phyloP scores from a whole-genome alignment of 2,329 filamentous ascomycete genomes.

The Ampelomyces quisqualis region DNA sequence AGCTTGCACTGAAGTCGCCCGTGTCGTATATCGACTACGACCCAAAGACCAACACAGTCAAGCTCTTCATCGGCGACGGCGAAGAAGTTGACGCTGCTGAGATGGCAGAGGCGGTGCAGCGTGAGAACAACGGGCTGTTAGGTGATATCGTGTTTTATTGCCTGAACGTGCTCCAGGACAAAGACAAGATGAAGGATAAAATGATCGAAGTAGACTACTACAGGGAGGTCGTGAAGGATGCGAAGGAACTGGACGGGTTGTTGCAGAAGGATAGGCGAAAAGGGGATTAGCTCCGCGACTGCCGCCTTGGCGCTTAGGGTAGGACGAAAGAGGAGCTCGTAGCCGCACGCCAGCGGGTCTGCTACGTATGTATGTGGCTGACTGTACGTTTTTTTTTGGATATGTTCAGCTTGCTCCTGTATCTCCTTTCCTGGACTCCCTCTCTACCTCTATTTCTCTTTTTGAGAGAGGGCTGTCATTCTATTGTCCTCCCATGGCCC shows the following conservation, averaged over 20 bases:
- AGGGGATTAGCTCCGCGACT: constrained; percentile 3
- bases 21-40: constrained; percentile 22
- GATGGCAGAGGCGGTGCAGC: constrained; percentile 26
- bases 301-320: constrained; percentile 5
- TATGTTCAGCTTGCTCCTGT: not conserved
- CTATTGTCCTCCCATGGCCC: constrained; percentile 39
- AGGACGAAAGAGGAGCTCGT: not conserved
- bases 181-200: constrained; percentile 16
- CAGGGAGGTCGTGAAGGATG: constrained; percentile 21
- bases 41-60: constrained; percentile 6
- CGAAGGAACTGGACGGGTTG: constrained; percentile 21
- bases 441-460: constrained; percentile 5
- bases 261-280: constrained; percentile 11
- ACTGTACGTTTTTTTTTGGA: not conserved
- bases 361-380: not conserved
- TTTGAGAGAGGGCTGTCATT: constrained; percentile 1
- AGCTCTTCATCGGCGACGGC: constrained; percentile 16
- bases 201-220: constrained; percentile 23
- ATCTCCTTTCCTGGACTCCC: constrained; percentile 7
- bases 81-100: constrained; percentile 19
- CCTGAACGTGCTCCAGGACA: constrained; percentile 21
- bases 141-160: constrained; percentile 31
- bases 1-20: constrained; percentile 23
- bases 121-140: constrained; percentile 18
- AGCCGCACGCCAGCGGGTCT: not conserved